These are phyloP conservation scores for Zalerion maritima DNA, from an alignment of 495 filamentous ascomycete genomes.

Conservation along the genomic window DNA sequence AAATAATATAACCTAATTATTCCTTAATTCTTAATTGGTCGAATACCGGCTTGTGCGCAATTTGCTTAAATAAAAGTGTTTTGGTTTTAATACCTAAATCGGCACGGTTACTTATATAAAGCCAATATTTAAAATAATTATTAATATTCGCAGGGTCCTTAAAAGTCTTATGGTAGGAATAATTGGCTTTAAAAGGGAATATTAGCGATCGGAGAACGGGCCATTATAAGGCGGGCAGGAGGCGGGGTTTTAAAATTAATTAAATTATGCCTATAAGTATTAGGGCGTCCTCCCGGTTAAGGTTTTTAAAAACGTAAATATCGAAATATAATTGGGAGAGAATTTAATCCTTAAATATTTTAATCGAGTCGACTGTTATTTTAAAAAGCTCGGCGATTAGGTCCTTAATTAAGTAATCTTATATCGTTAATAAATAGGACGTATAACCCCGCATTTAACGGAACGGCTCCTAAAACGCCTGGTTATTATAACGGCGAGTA, in stretches of 20 bases:
- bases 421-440: slow-evolving; percentile 61
- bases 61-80: slow-evolving; percentile 71
- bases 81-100: slow-evolving; percentile 59
- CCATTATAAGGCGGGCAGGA: slow-evolving; percentile 67
- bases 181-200: slow-evolving; percentile 67
- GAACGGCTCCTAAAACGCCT: slow-evolving; percentile 75
- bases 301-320: slow-evolving; percentile 76
- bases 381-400: slow-evolving; percentile 59
- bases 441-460: slow-evolving; percentile 79
- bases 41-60: slow-evolving; percentile 85
- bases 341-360: slow-evolving; percentile 63
- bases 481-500: slow-evolving; percentile 62
- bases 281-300: slow-evolving; percentile 91
- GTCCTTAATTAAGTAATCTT: slow-evolving; percentile 69
- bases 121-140: slow-evolving; percentile 83
- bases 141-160: slow-evolving; percentile 91
- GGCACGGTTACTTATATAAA: slow-evolving; percentile 61
- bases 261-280: slow-evolving; percentile 73
- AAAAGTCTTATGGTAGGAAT: slow-evolving; percentile 60
- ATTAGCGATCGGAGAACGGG: slow-evolving; percentile 60
- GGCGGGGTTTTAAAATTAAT: slow-evolving; percentile 58
- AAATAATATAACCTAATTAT: slow-evolving; percentile 94
- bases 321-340: slow-evolving; percentile 80
- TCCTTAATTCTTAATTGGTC: slow-evolving; percentile 92
- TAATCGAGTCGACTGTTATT: slow-evolving; percentile 59